phyloP scores from a whole-genome alignment of 257 asterid genomes.

The Paulownia fortunei region DNA sequence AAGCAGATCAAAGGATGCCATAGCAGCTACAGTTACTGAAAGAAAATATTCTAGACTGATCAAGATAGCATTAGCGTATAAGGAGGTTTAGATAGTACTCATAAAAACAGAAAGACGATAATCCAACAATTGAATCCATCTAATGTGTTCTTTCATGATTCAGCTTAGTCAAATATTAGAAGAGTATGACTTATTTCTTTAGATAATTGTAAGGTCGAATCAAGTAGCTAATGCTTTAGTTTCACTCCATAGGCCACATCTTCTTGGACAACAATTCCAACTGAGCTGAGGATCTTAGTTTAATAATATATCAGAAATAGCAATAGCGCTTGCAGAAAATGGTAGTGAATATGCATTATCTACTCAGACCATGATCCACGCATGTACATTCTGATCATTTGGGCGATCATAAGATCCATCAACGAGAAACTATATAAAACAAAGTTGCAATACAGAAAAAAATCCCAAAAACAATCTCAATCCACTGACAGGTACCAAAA shows the following conservation, averaged over 20 bases:
- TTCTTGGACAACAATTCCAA: neutral
- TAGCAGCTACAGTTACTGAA: neutral
- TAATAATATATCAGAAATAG: neutral
- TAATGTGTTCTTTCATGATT: conserved; percentile 3
- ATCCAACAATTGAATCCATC: neutral
- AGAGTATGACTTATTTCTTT: neutral
- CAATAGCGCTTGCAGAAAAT: no score
- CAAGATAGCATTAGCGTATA: neutral
- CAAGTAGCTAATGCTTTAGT: conserved; percentile 6
- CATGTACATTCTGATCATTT: no score
- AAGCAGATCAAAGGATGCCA: conserved; percentile 7
- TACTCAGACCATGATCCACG: no score
- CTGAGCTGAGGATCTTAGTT: neutral
- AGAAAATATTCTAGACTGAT: conserved; percentile 1
- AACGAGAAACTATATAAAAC: no score
- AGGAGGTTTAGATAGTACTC: neutral
- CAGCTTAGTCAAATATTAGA: neutral
- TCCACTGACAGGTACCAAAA: no score
- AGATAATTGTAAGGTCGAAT: neutral
- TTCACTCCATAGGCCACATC: neutral
- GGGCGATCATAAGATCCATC: no score
- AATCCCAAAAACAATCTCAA: no score
- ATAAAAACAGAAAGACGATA: neutral
- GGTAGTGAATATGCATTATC: no score
- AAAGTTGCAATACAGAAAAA: no score